Base-by-base conservation (phyloP, 2,329 filamentous ascomycete species). In the Pseudofabraea citricarpa region DNA sequence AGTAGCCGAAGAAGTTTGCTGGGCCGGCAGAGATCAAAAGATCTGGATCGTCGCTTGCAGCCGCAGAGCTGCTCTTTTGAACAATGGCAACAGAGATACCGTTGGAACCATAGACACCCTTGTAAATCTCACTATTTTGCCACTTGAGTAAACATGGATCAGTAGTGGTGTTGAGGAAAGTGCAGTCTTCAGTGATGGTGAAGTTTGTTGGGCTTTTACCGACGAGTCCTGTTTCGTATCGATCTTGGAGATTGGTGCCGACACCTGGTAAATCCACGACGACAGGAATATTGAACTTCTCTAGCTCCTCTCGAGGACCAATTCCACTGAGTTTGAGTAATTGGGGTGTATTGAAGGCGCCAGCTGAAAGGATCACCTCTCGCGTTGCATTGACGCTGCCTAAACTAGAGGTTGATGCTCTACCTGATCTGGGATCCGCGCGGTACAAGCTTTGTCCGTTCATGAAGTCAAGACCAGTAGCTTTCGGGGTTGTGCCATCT, bases 221-320 rank as follows among this genome's bases (percentile, higher is more conserved):
- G 26, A 70, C 57, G 18, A 73, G 61, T 18, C 62, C 60, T 36
- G 73, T 66, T 55, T 73, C 74, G 56, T 74, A 74, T 47, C 73
- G 72, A 57, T 83, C 76, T 55, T 75, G 68, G 2, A 82, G 64
- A 59, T 82, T 81, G 26, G 66, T 69, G 32, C 80, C 81, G n/a
- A 85, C 79, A 12, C 85, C 79, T 0, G 78, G 79, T 2, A 79
- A 67, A 54, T 84, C 69, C 3, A 43, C 77, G 27, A 81, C 51
- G 3, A 80, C 65, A 2, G 67, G 60, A 46, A 83, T 80, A 24
- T 64, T 58, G 53, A 73, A 53, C 15, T 49, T 49, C 20, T 53
- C 23, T 7, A 71, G 62, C 54, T 70, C 64, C 3, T 46, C 57
- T n/a, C 50, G 53, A 13, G 65, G 64, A 1, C 71, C 70, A 31